Evolutionary conservation across 495 filamentous ascomycete genomes (phyloP).

Genomic region (Xylaria cubensis): DNA sequence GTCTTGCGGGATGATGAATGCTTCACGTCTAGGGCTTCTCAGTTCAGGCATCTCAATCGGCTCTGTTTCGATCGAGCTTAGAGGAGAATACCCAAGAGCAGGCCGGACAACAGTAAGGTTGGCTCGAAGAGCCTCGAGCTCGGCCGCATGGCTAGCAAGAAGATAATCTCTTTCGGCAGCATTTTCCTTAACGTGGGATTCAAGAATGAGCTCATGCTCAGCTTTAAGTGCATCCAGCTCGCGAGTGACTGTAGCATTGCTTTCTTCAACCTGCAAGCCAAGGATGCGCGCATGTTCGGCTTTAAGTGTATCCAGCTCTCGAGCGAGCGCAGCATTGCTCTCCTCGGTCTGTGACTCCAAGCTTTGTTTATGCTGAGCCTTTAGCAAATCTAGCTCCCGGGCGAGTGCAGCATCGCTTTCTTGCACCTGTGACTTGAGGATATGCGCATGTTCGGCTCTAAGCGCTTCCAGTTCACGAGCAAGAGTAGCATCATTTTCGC

Average conservation of each 20-base stretch:
- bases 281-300: slow-evolving; percentile 28
- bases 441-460: slow-evolving; percentile 25
- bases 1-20: slow-evolving; percentile 55
- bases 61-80: slow-evolving; percentile 57
- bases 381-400: slow-evolving; percentile 26
- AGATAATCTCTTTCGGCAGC: slow-evolving; percentile 34
- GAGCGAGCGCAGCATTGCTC: slow-evolving; percentile 25
- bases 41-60: slow-evolving; percentile 49
- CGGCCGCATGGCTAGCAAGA: slow-evolving; percentile 31
- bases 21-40: slow-evolving; percentile 55
- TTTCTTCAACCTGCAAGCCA: slow-evolving; percentile 24
- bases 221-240: slow-evolving; percentile 33
- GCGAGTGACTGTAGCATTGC: slow-evolving; percentile 23
- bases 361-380: slow-evolving; percentile 19
- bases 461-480: slow-evolving; percentile 31
- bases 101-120: slow-evolving; percentile 28
- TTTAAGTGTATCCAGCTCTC: slow-evolving; percentile 34
- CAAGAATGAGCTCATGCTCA: slow-evolving; percentile 30
- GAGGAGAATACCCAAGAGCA: slow-evolving; percentile 54
- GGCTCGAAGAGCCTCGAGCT: slow-evolving; percentile 37
- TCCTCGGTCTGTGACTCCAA: slow-evolving; percentile 28
- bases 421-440: slow-evolving; percentile 17
- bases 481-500: slow-evolving; percentile 26
- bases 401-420: slow-evolving; percentile 26
- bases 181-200: slow-evolving; percentile 27